Base-by-base conservation (phyloP, 1,139 yeast genomes). In the Debaryomyces coudertii region DNA sequence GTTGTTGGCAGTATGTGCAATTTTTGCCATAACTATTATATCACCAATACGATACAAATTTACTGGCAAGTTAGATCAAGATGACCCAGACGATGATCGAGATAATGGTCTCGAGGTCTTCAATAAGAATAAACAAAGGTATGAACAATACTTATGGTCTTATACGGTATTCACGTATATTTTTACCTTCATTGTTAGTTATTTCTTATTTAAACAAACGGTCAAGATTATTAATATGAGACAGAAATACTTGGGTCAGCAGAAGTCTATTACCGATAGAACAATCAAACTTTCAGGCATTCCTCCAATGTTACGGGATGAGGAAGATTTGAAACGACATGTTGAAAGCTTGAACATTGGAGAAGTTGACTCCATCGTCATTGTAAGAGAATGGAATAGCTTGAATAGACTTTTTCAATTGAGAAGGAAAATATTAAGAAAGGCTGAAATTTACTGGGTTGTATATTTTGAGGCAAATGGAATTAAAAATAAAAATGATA, bases 381-480 rank as follows among this genome's bases (percentile, higher is more conserved):
- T 93, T 6, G 95, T 96, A 51, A 74, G 90, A 48, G 92, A 92
- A 61, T 93, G 98, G 97, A 79, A 79, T 11, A 77, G 76, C 24
- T 69, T 93, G 46, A 90, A 90, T 54, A 61, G 66, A 34, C 68
- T 93, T 25, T 87, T 86, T 62, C 79, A 77, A 44, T 71, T 79
- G 48, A 74, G 98, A 34, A 72, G 74, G 36, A 54, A 62, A 16
- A 68, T 87, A 1, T 59, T 90, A 14, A 63, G 73, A 36, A 76
- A 75, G 47, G 66, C 90, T 9, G 98, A 92, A 63, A 71, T 76
- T 9, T 79, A 80, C 47, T 92, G 96, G 92, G 85, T 93, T 1
- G 81, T 80, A 47, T 90, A 87, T 62, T 73, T 86, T 47, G 79
- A 81, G 15, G 53, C 56, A 11, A 68, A 65, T 52, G 68, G 62